Base-by-base conservation (phyloP, 805 yeast genomes). In the Kluyveromyces nonfermentans region DNA sequence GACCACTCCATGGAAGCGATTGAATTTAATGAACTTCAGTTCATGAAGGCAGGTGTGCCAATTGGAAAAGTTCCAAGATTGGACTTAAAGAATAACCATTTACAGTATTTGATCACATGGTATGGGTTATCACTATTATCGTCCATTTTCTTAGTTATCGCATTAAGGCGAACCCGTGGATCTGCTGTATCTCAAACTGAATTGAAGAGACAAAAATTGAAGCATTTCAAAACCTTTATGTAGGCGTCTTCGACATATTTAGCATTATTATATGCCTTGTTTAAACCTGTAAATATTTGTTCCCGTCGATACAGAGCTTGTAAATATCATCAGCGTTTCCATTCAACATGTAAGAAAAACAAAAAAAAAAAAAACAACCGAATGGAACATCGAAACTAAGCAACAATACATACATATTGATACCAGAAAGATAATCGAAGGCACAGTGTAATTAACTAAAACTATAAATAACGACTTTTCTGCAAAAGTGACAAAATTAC, bases 31-130 rank as follows among this genome's bases (percentile, higher is more conserved):
- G 74, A 71, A 40, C 69, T 67, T 45, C 85, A 85, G 62, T 79
- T 84, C 55, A 66, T 78, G 44, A 75, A 72, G 46, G 82, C 85
- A 5, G 98, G 98, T 43, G 90, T 90, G 6, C 98, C 98, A 9
- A 61, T 93, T 9, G 98, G 96, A 1, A 79, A 82, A 43, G 65
- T 71, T 7, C 89, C 96, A n/a, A 78, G 77, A 53, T 77, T 90
- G 30, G 89, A 81, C 51, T 74, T 86, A 58, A 79, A 83, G 48
- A 93, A 93, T 62, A 87, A 88, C 58, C 98, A 93, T 59, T 65
- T 89, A 62, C 96, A 90, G 62, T 93, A 93, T 61, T 67, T 93
- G 56, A 78, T 87, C 17, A 93, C 98, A 0, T 93, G 98, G 98
- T 90, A 85, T 61, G 95, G 96, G 0, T 73, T 90, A 35, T 78